Evolutionary conservation across 2,329 filamentous ascomycete species (phyloP).

Genomic region (Aureobasidium mangrovei): DNA sequence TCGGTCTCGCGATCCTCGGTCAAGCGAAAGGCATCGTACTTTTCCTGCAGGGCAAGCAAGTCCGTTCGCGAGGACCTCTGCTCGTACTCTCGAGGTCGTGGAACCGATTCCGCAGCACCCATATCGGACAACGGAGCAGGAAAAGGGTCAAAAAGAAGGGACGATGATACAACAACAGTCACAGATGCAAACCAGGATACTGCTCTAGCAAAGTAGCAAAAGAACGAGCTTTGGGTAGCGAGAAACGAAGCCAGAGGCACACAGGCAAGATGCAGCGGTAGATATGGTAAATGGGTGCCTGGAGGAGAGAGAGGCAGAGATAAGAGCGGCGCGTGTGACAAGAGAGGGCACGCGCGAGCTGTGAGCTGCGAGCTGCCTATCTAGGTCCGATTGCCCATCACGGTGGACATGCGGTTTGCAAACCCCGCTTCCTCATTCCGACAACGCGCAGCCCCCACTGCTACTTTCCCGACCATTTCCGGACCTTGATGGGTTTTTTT

Average conservation of each 20-base stretch:
- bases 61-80: background rate
- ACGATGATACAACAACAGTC: background rate
- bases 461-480: background rate
- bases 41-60: constrained; percentile 19
- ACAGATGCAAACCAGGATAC: background rate
- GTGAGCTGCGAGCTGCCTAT: too few species aligned
- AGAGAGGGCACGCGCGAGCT: too few species aligned
- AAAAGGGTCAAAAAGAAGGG: too few species aligned
- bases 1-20: constrained; percentile 18
- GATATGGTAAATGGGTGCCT: too few species aligned
- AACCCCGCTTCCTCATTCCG: too few species aligned
- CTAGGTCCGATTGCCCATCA: too few species aligned
- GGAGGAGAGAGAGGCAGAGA: too few species aligned
- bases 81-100: background rate
- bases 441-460: background rate
- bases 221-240: too few species aligned
- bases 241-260: too few species aligned
- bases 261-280: too few species aligned
- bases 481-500: background rate
- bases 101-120: constrained; percentile 10
- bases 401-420: too few species aligned
- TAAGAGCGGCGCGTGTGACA: too few species aligned
- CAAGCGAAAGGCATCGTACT: constrained; percentile 27
- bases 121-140: background rate
- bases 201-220: background rate